Evolutionary conservation across 768 basidiomycete species (phyloP), one percentile per base, ranked within the genome.

Genomic region (Boletus sp.): DNA sequence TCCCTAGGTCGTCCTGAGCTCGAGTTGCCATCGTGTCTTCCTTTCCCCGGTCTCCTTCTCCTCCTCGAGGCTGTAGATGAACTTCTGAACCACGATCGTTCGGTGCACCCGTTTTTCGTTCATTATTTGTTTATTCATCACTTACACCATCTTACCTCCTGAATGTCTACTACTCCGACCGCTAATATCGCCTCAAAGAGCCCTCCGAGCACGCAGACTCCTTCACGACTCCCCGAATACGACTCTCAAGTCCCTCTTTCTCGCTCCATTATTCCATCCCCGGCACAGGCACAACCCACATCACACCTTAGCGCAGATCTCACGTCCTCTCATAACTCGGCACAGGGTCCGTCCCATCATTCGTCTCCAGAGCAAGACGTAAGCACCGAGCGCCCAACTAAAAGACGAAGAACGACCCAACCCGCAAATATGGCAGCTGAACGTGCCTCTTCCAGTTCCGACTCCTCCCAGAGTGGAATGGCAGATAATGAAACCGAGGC

Each of bases 401-500:
- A 72, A 61, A 63, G 61, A 63, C 52, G 5, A 48, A 66, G 60
- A 24, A 33, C 32, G 1, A 40, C 54, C 47, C 51, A 35, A 17
- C 28, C n/a, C 17, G 46, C 54, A 48, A 53, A 59, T 47, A 71
- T 73, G 71, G 36, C 63, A 20, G 52, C 56, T 17, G 65, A 60
- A 24, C 67, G 62, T 6, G 58, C 68, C 47, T 73, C 71, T 7
- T 56, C 72, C 59, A 50, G 48, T 10, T 73, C 72, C 10, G 71
- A 68, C 49, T 76, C 76, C 42, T 83, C 83, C 9, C 82, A 83
- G 65, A 79, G 77, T 56, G 80, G 77, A 18, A 73, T 82, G 77
- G 82, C 82, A 8, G 86, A 87, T 68, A 83, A 77, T 50, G 85
- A 85, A 62, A 80, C 76, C 59, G 80, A 81, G 54, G 72, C 74